Evolutionary conservation across 2,329 filamentous ascomycete genomes (phyloP).

Genomic region (Penicillium occitanis): DNA sequence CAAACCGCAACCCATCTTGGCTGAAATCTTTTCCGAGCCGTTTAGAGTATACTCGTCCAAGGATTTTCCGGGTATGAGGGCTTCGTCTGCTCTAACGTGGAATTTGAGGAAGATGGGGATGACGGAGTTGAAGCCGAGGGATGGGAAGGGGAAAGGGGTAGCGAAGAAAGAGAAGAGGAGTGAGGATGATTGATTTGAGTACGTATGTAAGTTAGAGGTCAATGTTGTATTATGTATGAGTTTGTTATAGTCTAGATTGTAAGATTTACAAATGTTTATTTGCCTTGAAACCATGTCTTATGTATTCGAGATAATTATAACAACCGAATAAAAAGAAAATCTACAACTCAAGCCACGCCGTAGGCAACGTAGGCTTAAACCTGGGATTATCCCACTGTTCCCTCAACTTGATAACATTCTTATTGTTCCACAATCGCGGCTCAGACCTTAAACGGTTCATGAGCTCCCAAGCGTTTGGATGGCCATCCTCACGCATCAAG

Average conservation of each 20-base stretch:
- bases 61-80: conserved; percentile 46
- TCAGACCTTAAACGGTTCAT: conserved; percentile 17
- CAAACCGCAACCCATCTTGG: conserved; percentile 39
- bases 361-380: conserved; percentile 13
- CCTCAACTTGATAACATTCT: conserved; percentile 17
- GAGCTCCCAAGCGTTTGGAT: conserved; percentile 18
- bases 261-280: background rate
- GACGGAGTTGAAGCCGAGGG: conserved; percentile 43
- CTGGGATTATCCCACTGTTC: background rate
- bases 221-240: background rate
- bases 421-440: conserved; percentile 12
- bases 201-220: too few species aligned
- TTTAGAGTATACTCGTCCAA: conserved; percentile 47
- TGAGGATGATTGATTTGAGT: background rate
- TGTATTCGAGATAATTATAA: background rate
- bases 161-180: conserved; percentile 25
- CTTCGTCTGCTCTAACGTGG: conserved; percentile 41
- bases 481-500: conserved; percentile 32
- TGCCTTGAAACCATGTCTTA: background rate
- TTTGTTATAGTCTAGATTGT: background rate
- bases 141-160: conserved; percentile 37
- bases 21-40: conserved; percentile 42
- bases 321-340: background rate
- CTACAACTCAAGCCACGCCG: conserved; percentile 18
- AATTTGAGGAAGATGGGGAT: conserved; percentile 44